Evolutionary conservation across 805 yeast genomes (phyloP).

Genomic region (Tetrapisispora phaffii): DNA sequence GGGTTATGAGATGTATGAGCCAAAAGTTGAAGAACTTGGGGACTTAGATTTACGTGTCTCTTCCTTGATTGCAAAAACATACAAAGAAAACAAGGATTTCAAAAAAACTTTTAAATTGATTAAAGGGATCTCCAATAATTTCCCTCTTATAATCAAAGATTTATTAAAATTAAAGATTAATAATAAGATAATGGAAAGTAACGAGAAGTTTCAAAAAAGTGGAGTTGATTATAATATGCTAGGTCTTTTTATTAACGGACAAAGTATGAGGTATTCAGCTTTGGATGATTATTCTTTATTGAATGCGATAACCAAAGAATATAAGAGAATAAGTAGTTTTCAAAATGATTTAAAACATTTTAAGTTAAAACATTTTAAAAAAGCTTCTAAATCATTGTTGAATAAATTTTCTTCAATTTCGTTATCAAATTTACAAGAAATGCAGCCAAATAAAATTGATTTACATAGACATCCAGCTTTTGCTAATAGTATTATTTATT

Average conservation of each 20-base stretch:
- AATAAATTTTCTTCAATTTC: slow-evolving; percentile 18
- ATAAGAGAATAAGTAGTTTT: slow-evolving; percentile 8
- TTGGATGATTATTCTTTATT: slow-evolving; percentile 17
- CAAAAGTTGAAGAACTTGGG: slow-evolving; percentile 19
- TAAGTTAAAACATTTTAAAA: slow-evolving; percentile 17
- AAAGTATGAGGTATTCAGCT: slow-evolving; percentile 18
- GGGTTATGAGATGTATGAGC: slow-evolving; percentile 16
- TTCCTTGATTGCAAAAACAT: slow-evolving; percentile 37
- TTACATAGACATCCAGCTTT: slow-evolving; percentile 24
- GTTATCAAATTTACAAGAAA: slow-evolving; percentile 14
- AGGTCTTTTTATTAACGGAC: slow-evolving; percentile 28
- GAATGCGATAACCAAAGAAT: slow-evolving; percentile 17
- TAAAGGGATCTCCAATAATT: slow-evolving; percentile 32
- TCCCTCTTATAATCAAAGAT: slow-evolving; percentile 28
- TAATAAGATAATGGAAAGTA: slow-evolving; percentile 9
- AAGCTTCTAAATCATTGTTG: slow-evolving; percentile 13
- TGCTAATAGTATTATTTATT: slow-evolving; percentile 44
- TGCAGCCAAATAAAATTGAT: slow-evolving; percentile 28
- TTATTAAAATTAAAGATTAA: slow-evolving; percentile 8
- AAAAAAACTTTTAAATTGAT: slow-evolving; percentile 30
- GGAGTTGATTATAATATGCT: slow-evolving; percentile 27
- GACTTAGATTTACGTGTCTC: slow-evolving; percentile 61
- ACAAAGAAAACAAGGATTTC: slow-evolving; percentile 23
- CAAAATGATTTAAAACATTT: slow-evolving; percentile 11
- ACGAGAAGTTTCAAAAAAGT: slow-evolving; percentile 6